Base-by-base conservation (phyloP, 176 grass and related monocot genomes). In the Chrysopogon serrulatus region DNA sequence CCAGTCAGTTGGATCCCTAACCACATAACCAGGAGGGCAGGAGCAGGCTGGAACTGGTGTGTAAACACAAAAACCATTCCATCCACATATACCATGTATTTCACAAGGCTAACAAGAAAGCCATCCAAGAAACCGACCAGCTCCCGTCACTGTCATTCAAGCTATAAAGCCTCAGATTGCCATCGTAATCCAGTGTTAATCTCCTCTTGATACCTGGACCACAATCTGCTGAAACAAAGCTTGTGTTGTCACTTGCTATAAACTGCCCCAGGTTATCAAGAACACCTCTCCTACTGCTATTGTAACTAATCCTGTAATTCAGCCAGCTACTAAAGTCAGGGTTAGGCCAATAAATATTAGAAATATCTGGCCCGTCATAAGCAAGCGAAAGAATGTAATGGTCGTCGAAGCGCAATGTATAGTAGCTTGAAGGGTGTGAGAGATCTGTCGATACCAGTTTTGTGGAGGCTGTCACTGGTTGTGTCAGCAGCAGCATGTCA, bases 61-160 rank as follows among this genome's bases (percentile, higher is more conserved):
- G 67, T 83, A 86, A 2, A 59, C 57, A 45, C 84, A 90, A 27
- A 86, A 44, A 44, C 84, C 84, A 19, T 90, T 82, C 74, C 63
- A 65, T 57, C 88, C 83, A 65, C 88, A 90, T 60, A 90, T 49
- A 2, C 88, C 88, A 12, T 86, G 88, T 54, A 86, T 78, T 4
- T 66, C 59, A 57, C 85, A 87, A 17, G 71, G 69, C 61, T 87
- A 61, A 40, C n/a, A 70, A 67, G 19, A 87, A 56, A 21, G 78
- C 85, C 71, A 43, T 26, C 85, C 78, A 81, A 43, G 78, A 81
- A 74, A 81, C 61, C 0, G 21, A 75, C 85, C 85, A 81, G 10
- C 60, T 76, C 13, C 78, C 78, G 0, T 74, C 2, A 0, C 61
- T 75, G 16, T 74, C 47, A 18, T 75, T 75, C 59, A 87, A 73